phyloP scores from a whole-genome alignment of 2,329 filamentous ascomycete genomes.

The Aureobasidium melanogenum region DNA sequence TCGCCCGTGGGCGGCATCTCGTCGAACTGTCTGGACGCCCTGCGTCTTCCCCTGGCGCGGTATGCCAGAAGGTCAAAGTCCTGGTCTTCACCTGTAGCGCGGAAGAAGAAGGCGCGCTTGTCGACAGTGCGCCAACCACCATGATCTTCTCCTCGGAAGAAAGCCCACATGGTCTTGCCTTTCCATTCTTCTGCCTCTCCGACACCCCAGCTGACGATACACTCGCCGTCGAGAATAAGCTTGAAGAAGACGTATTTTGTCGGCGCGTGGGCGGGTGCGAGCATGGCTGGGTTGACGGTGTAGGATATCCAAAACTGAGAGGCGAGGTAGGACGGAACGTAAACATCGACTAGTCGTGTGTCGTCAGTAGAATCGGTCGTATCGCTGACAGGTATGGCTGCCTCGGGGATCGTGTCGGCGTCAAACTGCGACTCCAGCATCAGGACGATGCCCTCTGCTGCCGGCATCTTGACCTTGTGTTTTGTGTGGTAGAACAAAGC shows the following conservation, averaged over 20 bases:
- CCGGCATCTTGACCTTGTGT: not conserved
- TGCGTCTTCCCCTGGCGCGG: conserved; percentile 32
- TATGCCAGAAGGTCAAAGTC: conserved; percentile 35
- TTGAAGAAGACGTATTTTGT: conserved; percentile 36
- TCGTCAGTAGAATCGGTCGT: not conserved
- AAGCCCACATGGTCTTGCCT: conserved; percentile 37
- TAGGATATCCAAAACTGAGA: conserved; percentile 39
- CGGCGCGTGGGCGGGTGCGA: not conserved
- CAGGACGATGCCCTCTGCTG: conserved; percentile 1
- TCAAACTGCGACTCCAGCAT: conserved; percentile 9
- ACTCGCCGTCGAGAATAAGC: conserved; percentile 31
- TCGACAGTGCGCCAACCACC: conserved; percentile 27
- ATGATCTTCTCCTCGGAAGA: conserved; percentile 28
- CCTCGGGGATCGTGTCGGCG: conserved; percentile 4
- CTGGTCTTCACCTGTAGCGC: conserved; percentile 15
- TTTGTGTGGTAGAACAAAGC: not conserved
- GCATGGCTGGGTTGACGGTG: conserved; percentile 11
- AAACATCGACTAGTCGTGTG: conserved; percentile 20
- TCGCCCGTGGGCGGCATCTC: not conserved
- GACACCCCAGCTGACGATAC: conserved; percentile 36
- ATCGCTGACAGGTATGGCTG: not conserved
- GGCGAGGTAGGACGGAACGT: conserved; percentile 27
- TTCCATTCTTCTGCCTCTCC: conserved; percentile 33
- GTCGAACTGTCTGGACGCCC: conserved; percentile 24
- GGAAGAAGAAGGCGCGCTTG: conserved; percentile 35